phyloP scores from a whole-genome alignment of 176 grass and related monocot species.

The Leersia perrieri region DNA sequence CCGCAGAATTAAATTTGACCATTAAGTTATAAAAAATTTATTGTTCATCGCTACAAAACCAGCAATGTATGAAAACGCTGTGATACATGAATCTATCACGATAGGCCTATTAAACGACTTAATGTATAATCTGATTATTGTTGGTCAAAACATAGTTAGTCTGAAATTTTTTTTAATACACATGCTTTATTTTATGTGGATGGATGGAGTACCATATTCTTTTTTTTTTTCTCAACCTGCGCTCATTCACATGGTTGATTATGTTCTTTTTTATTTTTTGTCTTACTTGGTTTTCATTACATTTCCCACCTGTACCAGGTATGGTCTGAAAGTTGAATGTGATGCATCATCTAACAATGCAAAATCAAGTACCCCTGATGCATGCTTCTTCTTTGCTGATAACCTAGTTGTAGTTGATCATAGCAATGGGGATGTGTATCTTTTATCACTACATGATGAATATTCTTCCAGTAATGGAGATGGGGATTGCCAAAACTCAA shows the following conservation, averaged over 20 bases:
- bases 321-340: slow-evolving; percentile 94
- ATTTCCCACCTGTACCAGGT: slow-evolving; percentile 50
- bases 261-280: background rate
- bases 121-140: too few relatives aligned
- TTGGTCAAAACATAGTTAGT: too few relatives aligned
- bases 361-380: slow-evolving; percentile 88
- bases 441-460: slow-evolving; percentile 61
- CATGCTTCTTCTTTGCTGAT: slow-evolving; percentile 92
- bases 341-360: slow-evolving; percentile 70
- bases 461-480: slow-evolving; percentile 38
- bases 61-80: background rate
- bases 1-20: background rate
- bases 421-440: slow-evolving; percentile 72
- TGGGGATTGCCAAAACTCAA: slow-evolving; percentile 12
- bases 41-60: background rate
- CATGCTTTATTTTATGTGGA: too few relatives aligned
- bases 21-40: background rate
- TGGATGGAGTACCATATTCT: too few relatives aligned
- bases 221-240: background rate
- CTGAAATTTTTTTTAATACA: too few relatives aligned
- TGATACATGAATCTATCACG: too few relatives aligned
- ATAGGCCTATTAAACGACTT: too few relatives aligned
- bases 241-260: background rate
- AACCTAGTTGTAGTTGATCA: slow-evolving; percentile 81
- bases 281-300: background rate